A percentile compares a stretch with the other conserved stretches of the same genome.
Conservation (phyloP, 129 eudicot species). For the Glebionis coronaria region DNA sequence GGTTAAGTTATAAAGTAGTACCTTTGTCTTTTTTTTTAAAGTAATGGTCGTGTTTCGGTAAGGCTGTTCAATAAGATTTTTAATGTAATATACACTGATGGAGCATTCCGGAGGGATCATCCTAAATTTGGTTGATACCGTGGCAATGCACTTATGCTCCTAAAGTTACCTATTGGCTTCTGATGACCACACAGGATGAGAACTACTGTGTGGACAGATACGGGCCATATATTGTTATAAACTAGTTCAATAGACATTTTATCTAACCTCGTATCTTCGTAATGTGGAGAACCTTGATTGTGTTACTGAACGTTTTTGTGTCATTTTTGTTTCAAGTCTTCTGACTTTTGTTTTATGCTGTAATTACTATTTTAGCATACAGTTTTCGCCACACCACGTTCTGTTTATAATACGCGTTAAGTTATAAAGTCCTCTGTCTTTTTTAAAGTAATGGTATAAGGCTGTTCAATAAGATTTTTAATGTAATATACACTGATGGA, state of each 20-base stretch:
- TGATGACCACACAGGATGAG: constrained; percentile 82
- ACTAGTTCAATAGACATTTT: not conserved
- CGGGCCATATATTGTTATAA: constrained; percentile 51
- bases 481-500: constrained; percentile 35
- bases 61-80: constrained; percentile 2
- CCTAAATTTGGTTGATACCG: too few species aligned
- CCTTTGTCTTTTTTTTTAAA: too few species aligned
- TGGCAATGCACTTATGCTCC: too few species aligned
- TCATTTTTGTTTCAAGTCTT: not conserved
- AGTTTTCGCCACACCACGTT: not conserved
- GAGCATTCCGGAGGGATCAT: too few species aligned
- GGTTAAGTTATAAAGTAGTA: constrained; percentile 9
- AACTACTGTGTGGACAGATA: constrained; percentile 78
- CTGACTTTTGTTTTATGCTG: too few species aligned
- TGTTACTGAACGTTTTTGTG: not conserved
- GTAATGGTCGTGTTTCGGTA: too few species aligned
- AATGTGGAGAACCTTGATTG: not conserved
- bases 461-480: not conserved
- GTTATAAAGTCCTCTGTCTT: constrained; percentile 1
- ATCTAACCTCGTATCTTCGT: constrained; percentile 4
- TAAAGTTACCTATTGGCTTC: too few species aligned
- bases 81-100: not conserved
- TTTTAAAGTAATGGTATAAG: not conserved
- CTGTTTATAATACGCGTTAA: constrained; percentile 2
- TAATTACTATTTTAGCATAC: too few species aligned